Percentiles rank a stretch among this genome's conserved stretches.
These are phyloP conservation scores for Periconia sp. DNA, from an alignment of 2,329 filamentous ascomycete species.

Conservation along the genomic window DNA sequence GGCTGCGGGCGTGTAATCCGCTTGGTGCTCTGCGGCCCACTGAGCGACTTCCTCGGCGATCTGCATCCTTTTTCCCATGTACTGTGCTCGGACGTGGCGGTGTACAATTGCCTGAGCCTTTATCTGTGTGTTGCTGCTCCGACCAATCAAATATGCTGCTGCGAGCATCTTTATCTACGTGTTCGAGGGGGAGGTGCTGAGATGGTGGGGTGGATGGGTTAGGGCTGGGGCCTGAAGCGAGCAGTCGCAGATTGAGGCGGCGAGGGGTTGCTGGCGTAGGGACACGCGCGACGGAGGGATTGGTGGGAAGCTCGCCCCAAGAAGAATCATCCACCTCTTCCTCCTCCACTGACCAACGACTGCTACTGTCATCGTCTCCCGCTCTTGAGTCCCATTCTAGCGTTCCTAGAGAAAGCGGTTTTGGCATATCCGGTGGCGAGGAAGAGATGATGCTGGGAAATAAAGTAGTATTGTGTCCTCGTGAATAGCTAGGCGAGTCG, in stretches of 20 bases:
- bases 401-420: slow-evolving; percentile 43
- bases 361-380: slow-evolving; percentile 43
- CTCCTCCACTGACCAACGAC: slow-evolving; percentile 47
- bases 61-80: slow-evolving; percentile 73
- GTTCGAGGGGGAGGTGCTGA: slow-evolving; percentile 37
- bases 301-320: slow-evolving; percentile 43
- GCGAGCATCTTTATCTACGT: slow-evolving; percentile 47
- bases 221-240: slow-evolving; percentile 36
- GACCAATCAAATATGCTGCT: slow-evolving; percentile 81
- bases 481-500: slow-evolving; percentile 38
- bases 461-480: slow-evolving; percentile 34
- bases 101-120: slow-evolving; percentile 59
- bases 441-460: slow-evolving; percentile 46
- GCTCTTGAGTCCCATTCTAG: slow-evolving; percentile 44
- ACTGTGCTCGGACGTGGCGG: slow-evolving; percentile 72
- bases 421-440: slow-evolving; percentile 49
- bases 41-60: slow-evolving; percentile 69
- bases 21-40: slow-evolving; percentile 68
- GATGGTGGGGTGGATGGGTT: slow-evolving; percentile 39
- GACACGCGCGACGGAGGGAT: slow-evolving; percentile 30
- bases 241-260: slow-evolving; percentile 34
- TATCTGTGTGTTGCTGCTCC: slow-evolving; percentile 65
- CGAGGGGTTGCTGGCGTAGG: slow-evolving; percentile 34
- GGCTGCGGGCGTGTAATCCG: slow-evolving; percentile 73
- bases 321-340: slow-evolving; percentile 39